Base-by-base conservation (phyloP, 1,284 basidiomycete species). In the Ceratobasidium sp. region DNA sequence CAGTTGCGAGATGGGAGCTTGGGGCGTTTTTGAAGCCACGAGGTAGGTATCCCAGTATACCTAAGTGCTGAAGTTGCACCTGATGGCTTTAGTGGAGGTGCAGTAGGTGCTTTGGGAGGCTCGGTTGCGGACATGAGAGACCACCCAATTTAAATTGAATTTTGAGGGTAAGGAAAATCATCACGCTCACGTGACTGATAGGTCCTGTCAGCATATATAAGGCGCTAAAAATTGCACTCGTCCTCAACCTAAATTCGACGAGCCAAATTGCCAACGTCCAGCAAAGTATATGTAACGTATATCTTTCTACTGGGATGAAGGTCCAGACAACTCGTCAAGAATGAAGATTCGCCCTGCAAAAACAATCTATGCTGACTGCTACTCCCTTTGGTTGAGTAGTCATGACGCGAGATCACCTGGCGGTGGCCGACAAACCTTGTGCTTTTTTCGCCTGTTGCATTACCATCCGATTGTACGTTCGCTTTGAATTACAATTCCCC, bases 1-100 rank as follows among this genome's bases (percentile, higher is more conserved):
- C 93, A 95, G 77, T 97, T 97, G 72, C 93, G 86, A 1, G 92
- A 94, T 5, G 96, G 95, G 42, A 97, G 84, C 74, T 85, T 87
- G 5, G 91, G 91, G 27, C 88, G 85, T 75, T 89, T 88, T 74
- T 87, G 84, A 38, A 93, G 80, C 90, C 89, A 92, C 58, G 83
- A 82, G 6, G 85, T 80, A 38, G 91, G 91, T 35, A 93, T 87
- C 50, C 87, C 87, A 1, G 86, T 87, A 77, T 86, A 87, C 69
- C 81, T 78, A 69, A 89, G 81, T n/a, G 83, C 85, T 40, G 82
- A 78, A 25, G 45, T 40, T 43, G 60, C 54, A 20, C 72, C 72
- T n/a, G 57, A 71, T 34, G 55, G 45, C 27, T 43, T 67, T 38
- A 25, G 17, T 43, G 35, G 29, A 20, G 20, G 50, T 20, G 68